phyloP scores from a whole-genome alignment of 1,139 yeast genomes.

The Diutina pseudorugosa region DNA sequence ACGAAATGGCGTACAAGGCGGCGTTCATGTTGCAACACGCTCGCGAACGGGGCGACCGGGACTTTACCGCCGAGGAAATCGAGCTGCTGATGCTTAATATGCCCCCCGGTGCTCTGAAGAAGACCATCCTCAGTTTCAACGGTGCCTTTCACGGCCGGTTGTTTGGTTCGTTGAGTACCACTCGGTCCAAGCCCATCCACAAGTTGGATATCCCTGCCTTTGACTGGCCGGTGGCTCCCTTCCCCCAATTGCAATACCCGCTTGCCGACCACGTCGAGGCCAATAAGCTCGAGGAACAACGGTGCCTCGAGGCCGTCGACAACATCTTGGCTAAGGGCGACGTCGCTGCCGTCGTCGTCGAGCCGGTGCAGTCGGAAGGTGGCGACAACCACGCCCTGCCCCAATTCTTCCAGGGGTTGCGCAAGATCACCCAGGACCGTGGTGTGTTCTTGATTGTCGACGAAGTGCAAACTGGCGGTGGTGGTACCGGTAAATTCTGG shows the following conservation, averaged over 20 bases:
- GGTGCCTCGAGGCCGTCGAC: conserved; percentile 48
- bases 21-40: conserved; percentile 65
- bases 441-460: conserved; percentile 64
- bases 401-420: conserved; percentile 64
- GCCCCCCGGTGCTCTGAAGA: conserved; percentile 57
- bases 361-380: conserved; percentile 81
- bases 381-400: conserved; percentile 79
- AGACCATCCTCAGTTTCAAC: conserved; percentile 57
- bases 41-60: conserved; percentile 41
- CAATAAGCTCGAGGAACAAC: conserved; percentile 48
- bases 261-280: conserved; percentile 37
- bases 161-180: conserved; percentile 61
- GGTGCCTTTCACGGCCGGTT: conserved; percentile 68
- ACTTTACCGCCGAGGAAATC: conserved; percentile 45
- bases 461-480: conserved; percentile 84
- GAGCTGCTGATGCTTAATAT: conserved; percentile 51
- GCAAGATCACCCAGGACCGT: conserved; percentile 56
- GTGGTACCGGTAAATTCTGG: conserved; percentile 79
- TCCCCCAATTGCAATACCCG: conserved; percentile 56
- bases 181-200: conserved; percentile 66
- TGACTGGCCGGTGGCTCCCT: conserved; percentile 69
- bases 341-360: conserved; percentile 51
- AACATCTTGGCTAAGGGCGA: conserved; percentile 34
- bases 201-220: conserved; percentile 68
- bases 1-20: conserved; percentile 67